phyloP scores from a whole-genome alignment of 768 basidiomycete species.

The Coprinopsis cinerea region DNA sequence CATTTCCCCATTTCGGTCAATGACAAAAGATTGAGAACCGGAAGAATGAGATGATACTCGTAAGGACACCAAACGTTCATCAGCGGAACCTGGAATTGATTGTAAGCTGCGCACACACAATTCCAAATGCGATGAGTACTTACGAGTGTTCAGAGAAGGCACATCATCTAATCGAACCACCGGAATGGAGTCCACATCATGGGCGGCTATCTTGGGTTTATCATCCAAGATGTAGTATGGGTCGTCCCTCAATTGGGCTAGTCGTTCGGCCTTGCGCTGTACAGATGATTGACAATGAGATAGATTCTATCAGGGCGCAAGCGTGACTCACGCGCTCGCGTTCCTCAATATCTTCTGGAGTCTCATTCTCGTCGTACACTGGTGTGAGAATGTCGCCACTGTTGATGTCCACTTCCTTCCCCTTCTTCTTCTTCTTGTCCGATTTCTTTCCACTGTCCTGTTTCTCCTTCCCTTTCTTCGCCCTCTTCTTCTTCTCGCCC shows the following conservation, averaged over 20 bases:
- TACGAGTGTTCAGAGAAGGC: slow-evolving; percentile 39
- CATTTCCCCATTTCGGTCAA: slow-evolving; percentile 85
- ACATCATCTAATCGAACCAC: slow-evolving; percentile 79
- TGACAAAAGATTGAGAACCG: slow-evolving; percentile 40
- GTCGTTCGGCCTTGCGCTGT: slow-evolving; percentile 70
- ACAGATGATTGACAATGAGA: background rate
- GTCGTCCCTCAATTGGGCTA: slow-evolving; percentile 75
- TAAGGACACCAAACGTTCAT: slow-evolving; percentile 40
- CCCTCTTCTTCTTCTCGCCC: slow-evolving; percentile 34
- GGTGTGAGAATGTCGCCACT: slow-evolving; percentile 30
- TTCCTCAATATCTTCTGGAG: slow-evolving; percentile 52
- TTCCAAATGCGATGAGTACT: background rate
- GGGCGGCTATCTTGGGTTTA: slow-evolving; percentile 35
- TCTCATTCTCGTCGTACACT: slow-evolving; percentile 37
- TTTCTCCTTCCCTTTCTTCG: slow-evolving; percentile 33
- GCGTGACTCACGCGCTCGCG: slow-evolving; percentile 50
- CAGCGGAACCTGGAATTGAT: slow-evolving; percentile 20
- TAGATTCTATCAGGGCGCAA: background rate
- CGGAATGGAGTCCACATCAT: slow-evolving; percentile 89
- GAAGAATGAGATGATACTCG: slow-evolving; percentile 34
- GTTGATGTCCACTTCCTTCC: slow-evolving; percentile 12
- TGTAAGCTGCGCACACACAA: background rate
- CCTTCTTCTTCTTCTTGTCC: slow-evolving; percentile 28
- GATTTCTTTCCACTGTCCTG: slow-evolving; percentile 17
- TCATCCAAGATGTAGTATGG: slow-evolving; percentile 87